Evolutionary conservation across 192 early-diverging fungal species (phyloP).

Genomic region (Chytriomyces sp.): DNA sequence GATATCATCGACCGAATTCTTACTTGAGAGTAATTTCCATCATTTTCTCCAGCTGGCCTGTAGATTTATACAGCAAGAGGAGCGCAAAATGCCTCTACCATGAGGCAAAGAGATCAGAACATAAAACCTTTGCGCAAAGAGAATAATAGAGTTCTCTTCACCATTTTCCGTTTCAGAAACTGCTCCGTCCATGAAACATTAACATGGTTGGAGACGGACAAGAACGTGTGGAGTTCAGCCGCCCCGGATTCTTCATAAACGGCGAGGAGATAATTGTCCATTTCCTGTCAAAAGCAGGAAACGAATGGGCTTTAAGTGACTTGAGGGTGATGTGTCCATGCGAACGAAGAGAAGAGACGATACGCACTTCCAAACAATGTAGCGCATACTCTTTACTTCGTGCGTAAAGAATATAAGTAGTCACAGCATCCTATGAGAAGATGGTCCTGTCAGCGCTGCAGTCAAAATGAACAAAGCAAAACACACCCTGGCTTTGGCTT

Average conservation of each 20-base stretch:
- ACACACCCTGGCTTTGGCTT: conserved; percentile 62
- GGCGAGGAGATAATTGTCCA: conserved; percentile 63
- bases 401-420: neutral
- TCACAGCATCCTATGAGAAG: conserved; percentile 23
- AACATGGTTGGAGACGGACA: conserved; percentile 54
- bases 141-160: too few species aligned
- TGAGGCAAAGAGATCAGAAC: too few species aligned
- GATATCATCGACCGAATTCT: too few species aligned
- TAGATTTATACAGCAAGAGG: conserved; percentile 63
- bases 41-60: conserved; percentile 49
- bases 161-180: conserved; percentile 51
- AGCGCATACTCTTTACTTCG: conserved; percentile 19
- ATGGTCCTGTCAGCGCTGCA: too few species aligned
- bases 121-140: too few species aligned
- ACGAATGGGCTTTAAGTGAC: too few species aligned
- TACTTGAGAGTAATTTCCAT: too few species aligned
- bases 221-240: conserved; percentile 35
- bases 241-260: conserved; percentile 44
- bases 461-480: neutral
- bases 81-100: conserved; percentile 67
- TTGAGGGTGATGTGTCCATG: too few species aligned
- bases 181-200: conserved; percentile 49
- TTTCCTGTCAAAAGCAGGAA: conserved; percentile 33
- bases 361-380: conserved; percentile 11
- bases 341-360: too few species aligned